Evolutionary conservation across 1,284 basidiomycete species (phyloP), one percentile per base, ranked within the genome.

Genomic region (Ganoderma lingzhi): DNA sequence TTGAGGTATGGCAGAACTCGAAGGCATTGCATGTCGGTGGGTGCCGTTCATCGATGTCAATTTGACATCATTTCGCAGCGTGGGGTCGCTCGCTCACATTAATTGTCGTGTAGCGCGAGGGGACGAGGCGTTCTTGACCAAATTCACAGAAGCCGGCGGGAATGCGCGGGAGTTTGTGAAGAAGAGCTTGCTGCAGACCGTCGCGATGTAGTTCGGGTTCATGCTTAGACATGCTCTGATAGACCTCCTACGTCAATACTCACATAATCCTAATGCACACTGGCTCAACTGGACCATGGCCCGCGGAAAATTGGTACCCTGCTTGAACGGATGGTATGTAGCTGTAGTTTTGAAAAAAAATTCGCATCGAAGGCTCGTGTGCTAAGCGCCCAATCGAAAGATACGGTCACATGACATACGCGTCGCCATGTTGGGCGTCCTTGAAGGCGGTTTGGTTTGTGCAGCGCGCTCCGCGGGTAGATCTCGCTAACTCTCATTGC

Each of bases 101-200:
- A 28, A 32, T 58, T 17, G 35, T 30, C 41, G 62, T 32, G 14
- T n/a, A 74, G 70, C 61, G 19, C 73, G 61, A 6, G 69, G 65
- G 4, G 93, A 94, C 74, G 90, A 91, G 76, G 72, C 88, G 10
- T 94, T 94, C 80, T 78, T 94, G 75, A 80, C 88, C 10, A 93
- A 93, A 79, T 94, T 92, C 74, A 86, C 87, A 2, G 91, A 93
- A 76, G 86, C 90, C 10, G 85, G 85, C 63, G 93, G 93, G 61
- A 94, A 94, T 77, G 84, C 93, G 30, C 84, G 92, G 67, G 87
- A 89, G 66, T 93, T 94, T 74, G 90, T 94, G 45, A 89, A 90
- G 88, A 90, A 88, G 70, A 92, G 92, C 2, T 73, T 94, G 42
- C 78, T 93, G 62, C 71, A 78, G 44, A 82, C 82, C 2, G 66